Base-by-base conservation (phyloP, 768 basidiomycete species). In the Fistulinella prunicolor region DNA sequence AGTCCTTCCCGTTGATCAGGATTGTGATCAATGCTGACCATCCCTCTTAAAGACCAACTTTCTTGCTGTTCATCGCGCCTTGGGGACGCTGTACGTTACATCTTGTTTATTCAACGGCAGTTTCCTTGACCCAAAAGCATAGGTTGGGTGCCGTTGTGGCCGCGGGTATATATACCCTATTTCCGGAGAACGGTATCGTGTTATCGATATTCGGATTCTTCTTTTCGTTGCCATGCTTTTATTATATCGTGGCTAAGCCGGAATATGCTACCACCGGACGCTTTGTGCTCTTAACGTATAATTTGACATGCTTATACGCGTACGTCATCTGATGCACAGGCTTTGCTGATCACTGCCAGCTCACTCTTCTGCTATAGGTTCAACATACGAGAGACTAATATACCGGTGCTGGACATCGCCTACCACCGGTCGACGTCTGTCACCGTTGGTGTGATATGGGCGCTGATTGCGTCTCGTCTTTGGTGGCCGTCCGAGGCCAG, bases 401-500 rank as follows among this genome's bases (percentile, higher is more conserved):
- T 81, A 44, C 78, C 82, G 2, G 85, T 89, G 0, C 55, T 81
- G 28, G 68, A 79, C 24, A 81, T 96, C 43, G 95, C 93, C 0
- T 72, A 78, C 26, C 81, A 85, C 58, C 85, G 96, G 39, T 85
- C 85, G 1, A 55, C 86, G 4, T 79, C 94, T 26, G 95, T 99
- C 17, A 86, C 78, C 1, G 77, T 79, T 7, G 96, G 95, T 8
- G 90, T 94, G 3, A 62, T 94, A 1, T 98, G 90, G 89, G 94
- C 94, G 0, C 79, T 85, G 3, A 69, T 97, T 41, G 83, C 96
- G 19, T 93, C 90, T 5, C 74, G 91, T 39, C 86, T 86, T 53
- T 93, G 94, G 89, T 98, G 94, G 95, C 96, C 96, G 1, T 81
- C 89, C 9, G 94, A 96, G 60, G 96, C 96, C 0, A 73, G 95